These are phyloP conservation scores for Colletotrichum salicis DNA, from an alignment of 2,329 filamentous ascomycete genomes.

Conservation along the genomic window DNA sequence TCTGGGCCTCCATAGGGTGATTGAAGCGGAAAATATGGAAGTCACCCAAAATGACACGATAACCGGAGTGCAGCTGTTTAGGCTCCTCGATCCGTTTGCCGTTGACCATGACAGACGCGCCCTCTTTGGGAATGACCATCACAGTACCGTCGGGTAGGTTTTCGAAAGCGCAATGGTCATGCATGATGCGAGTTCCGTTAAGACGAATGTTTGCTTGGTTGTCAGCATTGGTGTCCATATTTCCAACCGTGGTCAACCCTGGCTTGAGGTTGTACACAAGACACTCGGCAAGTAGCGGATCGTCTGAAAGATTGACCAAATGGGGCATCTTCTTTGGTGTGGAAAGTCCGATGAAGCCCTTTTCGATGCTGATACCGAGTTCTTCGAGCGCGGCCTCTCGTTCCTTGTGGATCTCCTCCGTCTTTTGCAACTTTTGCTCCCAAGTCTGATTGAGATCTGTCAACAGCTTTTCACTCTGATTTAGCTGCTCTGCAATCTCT, in stretches of 20 bases:
- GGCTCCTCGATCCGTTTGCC: conserved; percentile 89
- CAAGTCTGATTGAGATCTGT: conserved; percentile 97
- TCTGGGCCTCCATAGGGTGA: conserved; percentile 93
- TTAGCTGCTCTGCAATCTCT: conserved; percentile 95
- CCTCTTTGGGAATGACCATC: conserved; percentile 88
- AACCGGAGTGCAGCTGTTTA: conserved; percentile 88
- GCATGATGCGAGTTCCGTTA: conserved; percentile 91
- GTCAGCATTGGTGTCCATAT: conserved; percentile 83
- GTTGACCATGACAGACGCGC: conserved; percentile 98
- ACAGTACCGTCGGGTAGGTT: conserved; percentile 88
- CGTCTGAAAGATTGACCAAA: conserved; percentile 96
- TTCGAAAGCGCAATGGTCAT: conserved; percentile 94
- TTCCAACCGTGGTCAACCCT: conserved; percentile 91
- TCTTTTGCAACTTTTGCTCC: conserved; percentile 96
- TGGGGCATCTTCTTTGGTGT: conserved; percentile 99
- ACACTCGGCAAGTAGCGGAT: conserved; percentile 93
- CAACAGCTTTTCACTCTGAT: conserved; percentile 95
- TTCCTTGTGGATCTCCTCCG: conserved; percentile 97
- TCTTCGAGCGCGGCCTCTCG: conserved; percentile 95
- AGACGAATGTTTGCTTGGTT: conserved; percentile 87
- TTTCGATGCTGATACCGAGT: conserved; percentile 97
- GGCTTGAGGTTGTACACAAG: conserved; percentile 98
- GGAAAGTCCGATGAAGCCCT: conserved; percentile 93
- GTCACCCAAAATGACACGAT: conserved; percentile 93
- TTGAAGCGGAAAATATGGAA: conserved; percentile 99